Base-by-base conservation (phyloP, 1,284 basidiomycete species). In the Ustilago shanxiensis region DNA sequence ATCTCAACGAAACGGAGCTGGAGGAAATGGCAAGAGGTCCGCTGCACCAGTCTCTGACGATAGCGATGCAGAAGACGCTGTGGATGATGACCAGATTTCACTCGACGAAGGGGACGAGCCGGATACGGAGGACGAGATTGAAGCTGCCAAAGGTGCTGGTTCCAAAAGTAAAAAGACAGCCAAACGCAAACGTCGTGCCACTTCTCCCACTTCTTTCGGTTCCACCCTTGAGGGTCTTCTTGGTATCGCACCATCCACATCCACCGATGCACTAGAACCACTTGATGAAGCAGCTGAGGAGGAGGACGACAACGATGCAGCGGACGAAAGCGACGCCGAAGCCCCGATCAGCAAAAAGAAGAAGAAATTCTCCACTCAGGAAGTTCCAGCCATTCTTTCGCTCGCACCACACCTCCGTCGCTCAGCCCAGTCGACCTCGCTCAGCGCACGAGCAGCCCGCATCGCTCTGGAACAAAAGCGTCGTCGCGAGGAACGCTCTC, bases 161-260 rank as follows among this genome's bases (percentile, higher is more conserved):
- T 53, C 73, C 41, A 78, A 75, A 52, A 81, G 82, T 71, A 81
- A 79, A 28, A 81, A 82, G 68, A 84, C 82, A 0, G 66, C 70
- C 45, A 84, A 85, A 58, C 78, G 83, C 44, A 83, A 83, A 62
- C 78, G 83, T 11, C 66, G 83, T 29, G 83, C 83, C 20, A 77
- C 79, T 4, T 84, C 82, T 5, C 82, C 82, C 7, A 79, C 70
- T 6, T 75, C 83, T 2, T 85, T 85, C 56, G 83, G 83, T 69
- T 71, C 45, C 35, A 58, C 83, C 11, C 75, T 85, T 2, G 73
- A 81, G 29, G 75, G 63, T n/a, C 67, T 85, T 24, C 75, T 85
- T 16, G 80, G 83, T 22, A 66, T 68, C 7, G 66, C 64, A 1
- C 55, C 73, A 0, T 63, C 60, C 6, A 57, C 64, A 65, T 60